phyloP scores from a whole-genome alignment of 129 eudicot genomes.

The Escallonia herrerae region DNA sequence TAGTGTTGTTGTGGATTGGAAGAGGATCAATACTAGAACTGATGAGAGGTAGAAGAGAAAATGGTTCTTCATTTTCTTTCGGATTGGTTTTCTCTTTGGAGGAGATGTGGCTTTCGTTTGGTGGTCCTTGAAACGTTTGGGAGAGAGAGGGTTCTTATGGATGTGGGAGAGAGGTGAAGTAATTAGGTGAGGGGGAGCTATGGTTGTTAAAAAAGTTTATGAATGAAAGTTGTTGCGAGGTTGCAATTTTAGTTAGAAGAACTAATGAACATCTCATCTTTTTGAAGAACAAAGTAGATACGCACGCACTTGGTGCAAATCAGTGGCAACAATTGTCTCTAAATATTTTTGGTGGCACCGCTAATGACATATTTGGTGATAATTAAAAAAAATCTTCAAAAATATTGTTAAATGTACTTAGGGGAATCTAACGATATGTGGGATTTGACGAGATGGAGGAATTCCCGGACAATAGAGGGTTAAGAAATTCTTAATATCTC shows the following conservation, averaged over 20 bases:
- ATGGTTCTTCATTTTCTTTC: slow-evolving; percentile 19
- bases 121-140: neutral
- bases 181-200: slow-evolving; percentile 19
- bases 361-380: neutral
- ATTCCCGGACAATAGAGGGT: too few relatives aligned
- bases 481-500: too few relatives aligned
- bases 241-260: slow-evolving; percentile 12
- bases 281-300: neutral
- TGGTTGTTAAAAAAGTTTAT: neutral
- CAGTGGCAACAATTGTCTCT: too few relatives aligned
- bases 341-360: neutral
- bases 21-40: slow-evolving; percentile 28
- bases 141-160: slow-evolving; percentile 22
- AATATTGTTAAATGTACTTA: too few relatives aligned
- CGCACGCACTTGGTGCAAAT: neutral
- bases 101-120: neutral
- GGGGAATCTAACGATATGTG: too few relatives aligned
- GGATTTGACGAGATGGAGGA: too few relatives aligned
- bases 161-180: slow-evolving; percentile 1
- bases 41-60: slow-evolving; percentile 13
- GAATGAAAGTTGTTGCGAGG: slow-evolving; percentile 19
- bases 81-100: neutral
- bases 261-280: neutral
- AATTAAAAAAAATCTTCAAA: too few relatives aligned
- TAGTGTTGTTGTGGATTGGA: slow-evolving; percentile 43